Conservation (phyloP, 2,329 filamentous ascomycete genomes). For the Arthrobotrys megalospora region DNA sequence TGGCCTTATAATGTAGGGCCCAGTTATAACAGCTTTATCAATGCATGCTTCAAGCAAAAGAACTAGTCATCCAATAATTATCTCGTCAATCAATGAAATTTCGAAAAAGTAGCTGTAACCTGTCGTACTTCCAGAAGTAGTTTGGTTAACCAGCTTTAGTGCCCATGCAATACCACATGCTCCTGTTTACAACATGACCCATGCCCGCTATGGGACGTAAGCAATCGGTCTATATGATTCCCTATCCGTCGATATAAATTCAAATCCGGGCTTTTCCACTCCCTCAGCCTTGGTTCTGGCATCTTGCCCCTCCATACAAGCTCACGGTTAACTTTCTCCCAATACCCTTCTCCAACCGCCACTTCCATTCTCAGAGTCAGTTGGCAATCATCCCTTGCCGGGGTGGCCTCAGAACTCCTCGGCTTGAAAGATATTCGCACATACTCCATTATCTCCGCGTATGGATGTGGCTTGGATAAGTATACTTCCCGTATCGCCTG, state of each 20-base stretch:
- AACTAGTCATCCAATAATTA: no score
- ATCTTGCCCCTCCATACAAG: conserved; percentile 8
- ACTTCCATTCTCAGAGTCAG: background rate
- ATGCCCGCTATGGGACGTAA: background rate
- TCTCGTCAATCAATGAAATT: no score
- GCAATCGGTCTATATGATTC: background rate
- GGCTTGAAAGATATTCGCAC: conserved; percentile 10
- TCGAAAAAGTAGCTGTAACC: no score
- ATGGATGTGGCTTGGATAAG: background rate
- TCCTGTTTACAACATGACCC: conserved; percentile 1
- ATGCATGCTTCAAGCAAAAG: no score
- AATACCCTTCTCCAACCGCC: background rate
- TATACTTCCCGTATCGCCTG: conserved; percentile 8
- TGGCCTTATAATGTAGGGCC: no score
- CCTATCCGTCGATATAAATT: conserved; percentile 1
- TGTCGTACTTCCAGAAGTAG: no score
- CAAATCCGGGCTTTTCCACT: background rate
- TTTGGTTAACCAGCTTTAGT: no score
- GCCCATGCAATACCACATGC: background rate
- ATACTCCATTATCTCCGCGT: conserved; percentile 15
- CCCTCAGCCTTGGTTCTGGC: background rate
- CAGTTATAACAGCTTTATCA: no score
- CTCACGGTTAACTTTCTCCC: conserved; percentile 12
- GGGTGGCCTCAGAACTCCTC: background rate
- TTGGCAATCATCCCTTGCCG: background rate